These are phyloP conservation scores for Stachybotrys chlorohalonatus DNA, from an alignment of 2,329 filamentous ascomycete species.

Conservation along the genomic window DNA sequence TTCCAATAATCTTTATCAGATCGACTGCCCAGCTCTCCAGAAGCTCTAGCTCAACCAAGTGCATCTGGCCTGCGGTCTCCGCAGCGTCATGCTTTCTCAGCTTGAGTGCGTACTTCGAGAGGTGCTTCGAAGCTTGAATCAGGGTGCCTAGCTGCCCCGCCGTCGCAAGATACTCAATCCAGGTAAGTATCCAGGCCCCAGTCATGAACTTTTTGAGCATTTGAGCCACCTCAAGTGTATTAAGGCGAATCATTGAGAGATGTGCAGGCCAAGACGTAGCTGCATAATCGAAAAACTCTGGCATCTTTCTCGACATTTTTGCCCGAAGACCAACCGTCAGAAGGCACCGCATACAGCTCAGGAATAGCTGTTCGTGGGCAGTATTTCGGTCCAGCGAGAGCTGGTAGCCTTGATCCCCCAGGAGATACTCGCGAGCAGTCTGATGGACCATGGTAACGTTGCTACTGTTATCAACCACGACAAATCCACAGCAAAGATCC, in stretches of 20 bases:
- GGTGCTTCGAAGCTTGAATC: conserved; percentile 7
- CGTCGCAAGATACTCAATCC: neutral
- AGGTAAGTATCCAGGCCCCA: neutral
- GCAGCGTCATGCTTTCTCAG: neutral
- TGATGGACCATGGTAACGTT: conserved; percentile 22
- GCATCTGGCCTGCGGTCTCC: conserved; percentile 3
- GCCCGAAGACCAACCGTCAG: conserved; percentile 5
- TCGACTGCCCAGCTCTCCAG: conserved; percentile 23
- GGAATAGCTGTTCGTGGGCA: conserved; percentile 12
- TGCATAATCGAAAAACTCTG: conserved; percentile 13
- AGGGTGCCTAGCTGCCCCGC: neutral
- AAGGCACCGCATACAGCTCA: conserved; percentile 10
- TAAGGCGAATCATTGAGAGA: too few species aligned
- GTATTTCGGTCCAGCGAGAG: conserved; percentile 6
- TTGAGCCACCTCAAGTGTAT: neutral
- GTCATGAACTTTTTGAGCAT: neutral
- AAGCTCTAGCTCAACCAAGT: conserved; percentile 10
- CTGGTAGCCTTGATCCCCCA: conserved; percentile 1
- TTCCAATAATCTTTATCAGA: conserved; percentile 23
- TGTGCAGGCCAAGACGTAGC: conserved; percentile 2
- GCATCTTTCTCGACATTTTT: conserved; percentile 3
- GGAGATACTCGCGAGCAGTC: conserved; percentile 24
- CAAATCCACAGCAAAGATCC: conserved; percentile 20
- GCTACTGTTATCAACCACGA: conserved; percentile 16
- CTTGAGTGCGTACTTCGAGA: neutral